Evolutionary conservation across 352 stramenopile genomes (phyloP), one percentile per base, ranked within the genome.

Genomic region (Aphanomyces invadans): DNA sequence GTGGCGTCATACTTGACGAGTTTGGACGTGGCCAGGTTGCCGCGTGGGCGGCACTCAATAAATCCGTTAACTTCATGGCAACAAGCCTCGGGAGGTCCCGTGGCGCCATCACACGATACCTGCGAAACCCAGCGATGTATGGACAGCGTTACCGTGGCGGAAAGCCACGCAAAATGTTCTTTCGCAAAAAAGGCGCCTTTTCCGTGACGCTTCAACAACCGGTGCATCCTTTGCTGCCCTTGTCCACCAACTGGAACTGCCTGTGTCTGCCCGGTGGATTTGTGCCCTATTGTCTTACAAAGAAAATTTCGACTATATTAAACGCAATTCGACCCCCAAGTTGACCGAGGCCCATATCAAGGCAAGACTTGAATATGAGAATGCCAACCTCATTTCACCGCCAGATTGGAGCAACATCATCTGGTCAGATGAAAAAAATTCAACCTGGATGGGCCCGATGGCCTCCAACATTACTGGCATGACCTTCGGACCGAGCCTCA

Each of bases 391-490:
- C n/a, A 48, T 48, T 48, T 15, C 39, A 15, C 46, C n/a, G 46
- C n/a, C 46, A 7, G n/a, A 54, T 11, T 54, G n/a, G n/a, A 31
- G n/a, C n/a, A 10, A n/a, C 9, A 62, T 62, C 33, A 62, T 62
- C 1, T 62, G 53, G 53, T 62, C 53, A 9, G 36, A 62, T 26
- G 53, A 62, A 62, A 62, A 31, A 62, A 62, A 36, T 62, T 44
- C 29, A 62, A 62, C 3, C 12, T 62, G 12, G 53, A 62, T 21
- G 53, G 53, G 0, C 53, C 53, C 44, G 53, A 62, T 46, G 53
- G 53, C 4, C 28, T 48, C 21, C 11, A 46, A 11, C 45, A 45
- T 3, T 62, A 62, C 29, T 62, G 53, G 31, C 29, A 44, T 25
- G 1, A 32, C 21, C 29, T 44, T 28, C 12, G n/a, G 9, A 19